These are phyloP conservation scores for Agastache rugosa DNA, from an alignment of 257 asterid species.

Conservation along the genomic window DNA sequence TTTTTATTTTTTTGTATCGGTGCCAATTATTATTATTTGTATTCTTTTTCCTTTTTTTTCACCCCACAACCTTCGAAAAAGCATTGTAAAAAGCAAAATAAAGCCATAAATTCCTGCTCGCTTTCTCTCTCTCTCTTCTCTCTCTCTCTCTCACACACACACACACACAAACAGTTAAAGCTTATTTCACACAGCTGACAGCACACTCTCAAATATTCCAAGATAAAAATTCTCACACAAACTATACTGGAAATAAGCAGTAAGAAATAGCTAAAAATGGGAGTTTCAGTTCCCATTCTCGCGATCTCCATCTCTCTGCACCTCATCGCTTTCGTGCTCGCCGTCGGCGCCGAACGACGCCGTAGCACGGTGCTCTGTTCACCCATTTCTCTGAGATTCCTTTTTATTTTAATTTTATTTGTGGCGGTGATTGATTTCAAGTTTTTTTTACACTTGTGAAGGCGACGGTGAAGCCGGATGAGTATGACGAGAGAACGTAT, in stretches of 20 bases:
- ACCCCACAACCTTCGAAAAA: slow-evolving; percentile 26
- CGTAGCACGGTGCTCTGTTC: slow-evolving; percentile 78
- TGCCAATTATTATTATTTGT: not conserved
- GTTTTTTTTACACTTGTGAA: slow-evolving; percentile 22
- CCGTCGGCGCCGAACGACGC: slow-evolving; percentile 97
- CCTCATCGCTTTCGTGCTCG: slow-evolving; percentile 87
- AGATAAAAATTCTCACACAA: not conserved
- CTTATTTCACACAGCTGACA: slow-evolving; percentile 6
- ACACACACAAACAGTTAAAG: slow-evolving; percentile 20
- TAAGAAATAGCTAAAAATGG: slow-evolving; percentile 50
- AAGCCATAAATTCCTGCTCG: slow-evolving; percentile 39
- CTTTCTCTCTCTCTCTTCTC: slow-evolving; percentile 11
- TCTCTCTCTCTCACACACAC: not conserved
- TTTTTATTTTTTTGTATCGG: not conserved
- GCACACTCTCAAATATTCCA: slow-evolving; percentile 29
- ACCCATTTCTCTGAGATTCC: not conserved
- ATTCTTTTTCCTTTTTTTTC: not conserved
- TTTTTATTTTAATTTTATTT: not conserved
- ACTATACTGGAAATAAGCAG: not conserved
- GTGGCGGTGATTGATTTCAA: not conserved
- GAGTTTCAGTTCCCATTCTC: slow-evolving; percentile 70
- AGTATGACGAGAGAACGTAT: slow-evolving; percentile 86
- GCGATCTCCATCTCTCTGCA: slow-evolving; percentile 67
- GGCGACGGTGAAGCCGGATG: slow-evolving; percentile 84
- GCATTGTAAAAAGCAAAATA: slow-evolving; percentile 25